phyloP scores from a whole-genome alignment of 495 filamentous ascomycete species.

The Poronia punctata region DNA sequence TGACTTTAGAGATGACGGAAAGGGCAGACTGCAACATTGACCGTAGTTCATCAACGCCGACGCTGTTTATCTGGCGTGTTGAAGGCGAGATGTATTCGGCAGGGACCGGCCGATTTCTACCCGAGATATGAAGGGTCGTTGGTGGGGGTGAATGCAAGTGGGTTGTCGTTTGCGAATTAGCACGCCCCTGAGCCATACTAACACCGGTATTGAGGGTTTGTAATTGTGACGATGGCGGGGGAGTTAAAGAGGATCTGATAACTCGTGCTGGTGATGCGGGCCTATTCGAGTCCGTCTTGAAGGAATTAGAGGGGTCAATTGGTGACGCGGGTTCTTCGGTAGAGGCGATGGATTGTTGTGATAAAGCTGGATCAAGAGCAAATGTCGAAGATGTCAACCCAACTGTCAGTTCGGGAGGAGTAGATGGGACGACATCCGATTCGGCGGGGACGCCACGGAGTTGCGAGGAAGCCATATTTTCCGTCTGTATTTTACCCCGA shows the following conservation, averaged over 20 bases:
- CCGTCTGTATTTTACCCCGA: too few species aligned
- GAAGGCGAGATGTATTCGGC: constrained; percentile 52
- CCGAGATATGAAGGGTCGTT: constrained; percentile 41
- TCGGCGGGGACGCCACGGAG: constrained; percentile 21
- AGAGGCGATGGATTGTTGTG: constrained; percentile 38
- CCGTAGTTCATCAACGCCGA: constrained; percentile 52
- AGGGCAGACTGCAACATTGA: constrained; percentile 43
- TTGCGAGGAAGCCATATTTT: constrained; percentile 13
- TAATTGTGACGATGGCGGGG: constrained; percentile 67
- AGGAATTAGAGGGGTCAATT: constrained; percentile 25
- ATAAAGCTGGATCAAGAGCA: constrained; percentile 19
- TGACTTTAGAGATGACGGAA: constrained; percentile 55
- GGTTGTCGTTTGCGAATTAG: constrained; percentile 35
- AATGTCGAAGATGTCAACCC: constrained; percentile 7
- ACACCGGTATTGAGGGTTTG: constrained; percentile 23
- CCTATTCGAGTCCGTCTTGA: constrained; percentile 31
- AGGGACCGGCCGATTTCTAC: constrained; percentile 42
- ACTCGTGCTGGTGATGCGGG: constrained; percentile 23
- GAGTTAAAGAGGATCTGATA: constrained; percentile 55
- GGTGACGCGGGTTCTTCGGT: constrained; percentile 39
- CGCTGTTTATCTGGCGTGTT: constrained; percentile 56
- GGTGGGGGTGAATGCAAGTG: constrained; percentile 50
- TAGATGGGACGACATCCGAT: constrained; percentile 33
- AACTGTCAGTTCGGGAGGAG: constrained; percentile 29
- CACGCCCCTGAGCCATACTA: constrained; percentile 33